Percentiles rank a stretch among this genome's conserved stretches.
Evolutionary conservation across 768 basidiomycete genomes (phyloP).

Genomic region (Calocybe cyanea): DNA sequence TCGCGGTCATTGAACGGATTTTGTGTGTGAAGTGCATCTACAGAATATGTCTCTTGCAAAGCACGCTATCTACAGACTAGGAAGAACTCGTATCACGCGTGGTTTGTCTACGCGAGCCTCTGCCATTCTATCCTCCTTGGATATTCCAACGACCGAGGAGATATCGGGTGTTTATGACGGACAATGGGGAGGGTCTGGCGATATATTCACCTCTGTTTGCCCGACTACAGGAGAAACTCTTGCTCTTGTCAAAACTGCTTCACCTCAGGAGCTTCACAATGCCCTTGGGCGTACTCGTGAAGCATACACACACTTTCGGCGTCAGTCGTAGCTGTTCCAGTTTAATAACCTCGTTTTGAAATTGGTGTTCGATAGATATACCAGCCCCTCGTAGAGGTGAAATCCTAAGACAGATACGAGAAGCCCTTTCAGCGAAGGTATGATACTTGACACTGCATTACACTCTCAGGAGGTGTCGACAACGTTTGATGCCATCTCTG

Average conservation of each 20-base stretch:
- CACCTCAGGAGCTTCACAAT: slow-evolving; percentile 66
- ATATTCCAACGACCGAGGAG: slow-evolving; percentile 54
- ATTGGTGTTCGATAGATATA: slow-evolving; percentile 33
- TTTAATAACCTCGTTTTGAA: neutral
- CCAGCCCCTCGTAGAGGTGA: slow-evolving; percentile 90
- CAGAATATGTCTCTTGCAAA: slow-evolving; percentile 23
- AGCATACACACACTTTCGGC: slow-evolving; percentile 66
- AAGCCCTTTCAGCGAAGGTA: slow-evolving; percentile 77
- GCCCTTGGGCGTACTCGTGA: slow-evolving; percentile 69
- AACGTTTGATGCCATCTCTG: neutral
- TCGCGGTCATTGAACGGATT: slow-evolving; percentile 2
- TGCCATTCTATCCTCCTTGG: slow-evolving; percentile 58
- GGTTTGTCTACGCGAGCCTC: slow-evolving; percentile 69
- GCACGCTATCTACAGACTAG: slow-evolving; percentile 17
- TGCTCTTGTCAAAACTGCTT: slow-evolving; percentile 70
- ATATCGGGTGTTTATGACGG: slow-evolving; percentile 80
- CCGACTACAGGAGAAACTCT: slow-evolving; percentile 87
- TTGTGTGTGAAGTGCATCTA: neutral
- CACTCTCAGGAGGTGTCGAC: slow-evolving; percentile 11
- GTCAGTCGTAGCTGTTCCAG: slow-evolving; percentile 23
- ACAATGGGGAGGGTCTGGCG: slow-evolving; percentile 74
- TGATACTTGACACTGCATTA: slow-evolving; percentile 9
- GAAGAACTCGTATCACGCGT: slow-evolving; percentile 29
- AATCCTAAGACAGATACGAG: slow-evolving; percentile 81
- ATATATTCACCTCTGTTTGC: slow-evolving; percentile 66